Base-by-base conservation (phyloP, 208 protist genomes). In the Crithidia sp. region DNA sequence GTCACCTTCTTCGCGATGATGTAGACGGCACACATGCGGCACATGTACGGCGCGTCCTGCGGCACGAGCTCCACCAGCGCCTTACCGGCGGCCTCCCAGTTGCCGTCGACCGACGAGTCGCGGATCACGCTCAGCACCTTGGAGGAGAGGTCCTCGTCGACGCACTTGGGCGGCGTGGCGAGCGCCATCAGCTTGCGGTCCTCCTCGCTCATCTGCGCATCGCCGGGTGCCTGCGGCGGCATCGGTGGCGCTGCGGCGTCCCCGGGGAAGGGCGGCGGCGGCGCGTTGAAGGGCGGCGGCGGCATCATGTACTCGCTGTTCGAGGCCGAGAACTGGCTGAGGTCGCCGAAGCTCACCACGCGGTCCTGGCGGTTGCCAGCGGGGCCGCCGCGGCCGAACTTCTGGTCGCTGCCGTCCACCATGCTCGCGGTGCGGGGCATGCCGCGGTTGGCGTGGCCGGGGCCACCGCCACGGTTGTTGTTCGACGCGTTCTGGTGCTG, bases 11-110 rank as follows among this genome's bases (percentile, higher is more conserved):
- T 88, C 3, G 82, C 72, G 57, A 94, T 79, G 8, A 85, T 79
- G 77, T 88, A 95, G 12, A 89, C 86, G 43, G 83, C 84, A 28
- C 82, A 85, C 81, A 87, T 89, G 74, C 71, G 81, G 54, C 81
- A 76, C 45, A 87, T 77, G 66, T 81, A 79, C 14, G 54, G 39
- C 43, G 63, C 75, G 65, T 94, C 88, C 41, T 71, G 67, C 14
- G 82, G 82, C 57, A 93, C 55, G n/a, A 79, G 61, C 62, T 77
- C 67, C 59, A 76, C 49, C 5, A 95, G 70, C 12, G 66, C 71
- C 68, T 77, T 64, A 55, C 77, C 59, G 7, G 79, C 81, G 7
- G 64, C 74, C 36, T 74, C 44, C 84, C 84, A 91, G 67, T 90
- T 75, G 7, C 71, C 84, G 50, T 92, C 85, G 37, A 76, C 60